Evolutionary conservation across 768 basidiomycete species (phyloP).

Genomic region (Phanerodontia chrysosporium): DNA sequence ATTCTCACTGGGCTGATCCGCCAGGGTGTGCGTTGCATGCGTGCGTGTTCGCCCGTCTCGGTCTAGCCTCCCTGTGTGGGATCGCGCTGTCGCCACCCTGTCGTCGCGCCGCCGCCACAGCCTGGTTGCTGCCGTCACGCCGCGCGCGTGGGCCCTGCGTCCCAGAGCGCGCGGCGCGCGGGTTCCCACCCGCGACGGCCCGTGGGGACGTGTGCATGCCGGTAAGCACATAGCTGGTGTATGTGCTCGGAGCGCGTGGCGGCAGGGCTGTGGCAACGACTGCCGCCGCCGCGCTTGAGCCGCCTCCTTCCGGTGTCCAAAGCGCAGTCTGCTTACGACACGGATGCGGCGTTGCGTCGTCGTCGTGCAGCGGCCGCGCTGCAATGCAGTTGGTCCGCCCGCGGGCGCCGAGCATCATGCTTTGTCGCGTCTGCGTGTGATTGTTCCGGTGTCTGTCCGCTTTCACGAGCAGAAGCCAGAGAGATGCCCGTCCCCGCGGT

Average conservation of each 20-base stretch:
- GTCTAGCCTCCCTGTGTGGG: background rate
- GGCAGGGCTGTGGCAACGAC: background rate
- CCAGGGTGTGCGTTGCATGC: background rate
- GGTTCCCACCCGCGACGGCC: no score
- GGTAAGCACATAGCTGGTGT: background rate
- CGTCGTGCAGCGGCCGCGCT: background rate
- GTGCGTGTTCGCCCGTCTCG: background rate
- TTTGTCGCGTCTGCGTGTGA: background rate
- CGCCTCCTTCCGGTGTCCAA: background rate
- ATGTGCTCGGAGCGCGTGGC: background rate
- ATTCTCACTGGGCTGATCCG: no score
- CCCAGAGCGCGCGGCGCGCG: background rate
- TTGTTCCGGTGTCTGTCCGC: background rate
- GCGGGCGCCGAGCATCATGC: background rate
- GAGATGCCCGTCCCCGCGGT: background rate
- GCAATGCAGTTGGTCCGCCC: background rate
- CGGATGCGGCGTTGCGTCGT: background rate
- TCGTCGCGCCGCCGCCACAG: background rate
- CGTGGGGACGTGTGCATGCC: no score
- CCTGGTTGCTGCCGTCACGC: background rate
- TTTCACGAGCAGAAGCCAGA: background rate
- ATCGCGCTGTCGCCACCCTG: background rate
- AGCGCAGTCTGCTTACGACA: background rate
- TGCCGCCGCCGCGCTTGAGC: background rate
- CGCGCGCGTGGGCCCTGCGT: background rate